phyloP scores from a whole-genome alignment of 2,329 filamentous ascomycete genomes.

The Fusarium sp. region DNA sequence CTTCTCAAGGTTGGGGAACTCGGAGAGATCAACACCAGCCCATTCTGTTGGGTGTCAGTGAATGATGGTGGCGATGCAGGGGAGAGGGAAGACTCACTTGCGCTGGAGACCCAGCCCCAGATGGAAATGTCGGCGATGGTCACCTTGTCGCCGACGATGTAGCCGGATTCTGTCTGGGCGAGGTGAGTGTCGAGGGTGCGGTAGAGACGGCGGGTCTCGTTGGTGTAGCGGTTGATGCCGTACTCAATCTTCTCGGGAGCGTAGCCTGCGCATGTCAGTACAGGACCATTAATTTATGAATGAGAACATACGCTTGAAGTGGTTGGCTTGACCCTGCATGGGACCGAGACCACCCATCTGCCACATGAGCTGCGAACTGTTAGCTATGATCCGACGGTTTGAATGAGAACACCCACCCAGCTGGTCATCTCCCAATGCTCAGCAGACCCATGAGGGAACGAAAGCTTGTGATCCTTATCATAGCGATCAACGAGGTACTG shows the following conservation, averaged over 20 bases:
- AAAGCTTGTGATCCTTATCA: slow-evolving; percentile 82
- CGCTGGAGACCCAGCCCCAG: slow-evolving; percentile 77
- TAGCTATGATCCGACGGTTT: not conserved
- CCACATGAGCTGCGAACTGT: slow-evolving; percentile 63
- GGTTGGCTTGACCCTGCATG: slow-evolving; percentile 84
- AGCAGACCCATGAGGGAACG: slow-evolving; percentile 74
- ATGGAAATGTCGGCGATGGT: slow-evolving; percentile 82
- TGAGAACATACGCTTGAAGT: slow-evolving; percentile 70
- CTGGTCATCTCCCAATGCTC: slow-evolving; percentile 83
- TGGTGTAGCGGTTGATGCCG: slow-evolving; percentile 81
- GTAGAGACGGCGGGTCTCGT: slow-evolving; percentile 85
- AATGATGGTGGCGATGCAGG: no score
- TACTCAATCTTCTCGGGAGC: slow-evolving; percentile 85
- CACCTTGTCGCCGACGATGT: slow-evolving; percentile 71
- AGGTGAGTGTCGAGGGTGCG: slow-evolving; percentile 78
- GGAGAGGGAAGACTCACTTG: slow-evolving; percentile 47
- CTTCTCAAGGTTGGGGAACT: slow-evolving; percentile 78
- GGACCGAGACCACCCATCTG: slow-evolving; percentile 83
- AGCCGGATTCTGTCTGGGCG: slow-evolving; percentile 61
- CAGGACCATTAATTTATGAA: fast-evolving
- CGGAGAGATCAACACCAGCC: slow-evolving; percentile 66
- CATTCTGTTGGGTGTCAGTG: slow-evolving; percentile 42
- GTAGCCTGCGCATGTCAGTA: slow-evolving; percentile 59
- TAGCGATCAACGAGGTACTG: slow-evolving; percentile 85
- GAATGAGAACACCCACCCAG: slow-evolving; percentile 62